A percentile compares a stretch with the other conserved stretches of the same genome.
Evolutionary conservation across 345 rosid species (phyloP).

Genomic region (Chamaenerion angustifolium): DNA sequence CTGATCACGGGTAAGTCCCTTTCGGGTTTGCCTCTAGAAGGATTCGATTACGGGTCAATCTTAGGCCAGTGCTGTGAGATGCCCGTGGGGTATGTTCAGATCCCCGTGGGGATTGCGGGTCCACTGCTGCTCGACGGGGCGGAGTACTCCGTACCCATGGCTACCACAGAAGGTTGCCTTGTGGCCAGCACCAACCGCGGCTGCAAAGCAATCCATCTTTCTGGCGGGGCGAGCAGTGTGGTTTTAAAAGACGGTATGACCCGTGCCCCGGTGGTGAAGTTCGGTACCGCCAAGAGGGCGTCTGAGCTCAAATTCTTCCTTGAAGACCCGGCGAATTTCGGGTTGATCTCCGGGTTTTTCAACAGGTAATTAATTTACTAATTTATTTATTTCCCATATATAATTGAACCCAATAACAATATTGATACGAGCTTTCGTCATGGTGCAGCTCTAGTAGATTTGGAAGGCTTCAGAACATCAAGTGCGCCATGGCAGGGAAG

Average conservation of each 20-base stretch:
- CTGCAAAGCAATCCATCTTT: constrained; percentile 27
- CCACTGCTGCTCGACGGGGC: constrained; percentile 24
- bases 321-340: constrained; percentile 24
- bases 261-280: constrained; percentile 26
- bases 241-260: constrained; percentile 30
- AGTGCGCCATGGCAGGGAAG: constrained; percentile 22
- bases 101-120: constrained; percentile 33
- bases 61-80: constrained; percentile 39
- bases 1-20: constrained; percentile 20
- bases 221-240: constrained; percentile 29
- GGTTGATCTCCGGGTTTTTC: constrained; percentile 11
- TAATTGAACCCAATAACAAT: too few species aligned
- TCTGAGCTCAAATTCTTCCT: constrained; percentile 25
- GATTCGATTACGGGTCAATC: constrained; percentile 25
- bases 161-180: constrained; percentile 36
- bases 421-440: too few species aligned
- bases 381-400: too few species aligned
- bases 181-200: constrained; percentile 38
- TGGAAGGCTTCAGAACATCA: constrained; percentile 18
- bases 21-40: constrained; percentile 22
- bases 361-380: constrained; percentile 8
- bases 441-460: constrained; percentile 20
- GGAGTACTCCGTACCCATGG: constrained; percentile 33
- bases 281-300: constrained; percentile 19
- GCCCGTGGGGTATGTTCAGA: constrained; percentile 35